phyloP scores from a whole-genome alignment of 352 stramenopile species.

The Phytophthora tentaculata region DNA sequence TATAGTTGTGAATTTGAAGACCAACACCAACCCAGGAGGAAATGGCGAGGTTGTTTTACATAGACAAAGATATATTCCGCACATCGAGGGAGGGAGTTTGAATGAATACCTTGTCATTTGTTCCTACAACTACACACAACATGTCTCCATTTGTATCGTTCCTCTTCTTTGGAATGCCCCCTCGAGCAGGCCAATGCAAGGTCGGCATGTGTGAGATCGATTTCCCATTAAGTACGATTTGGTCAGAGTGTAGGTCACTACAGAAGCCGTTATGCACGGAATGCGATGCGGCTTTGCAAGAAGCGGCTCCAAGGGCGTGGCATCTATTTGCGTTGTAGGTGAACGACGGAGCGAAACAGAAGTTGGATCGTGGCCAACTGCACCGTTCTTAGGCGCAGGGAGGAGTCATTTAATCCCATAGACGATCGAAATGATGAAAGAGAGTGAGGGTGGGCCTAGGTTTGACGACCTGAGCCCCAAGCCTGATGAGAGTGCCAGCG shows the following conservation, averaged over 20 bases:
- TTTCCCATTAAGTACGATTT: slow-evolving; percentile 18
- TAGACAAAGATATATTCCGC: slow-evolving; percentile 53
- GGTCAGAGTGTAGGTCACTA: slow-evolving; percentile 32
- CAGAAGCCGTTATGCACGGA: slow-evolving; percentile 27
- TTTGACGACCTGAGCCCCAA: slow-evolving; percentile 6
- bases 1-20: slow-evolving; percentile 25
- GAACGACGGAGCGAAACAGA: background rate
- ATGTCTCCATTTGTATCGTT: background rate
- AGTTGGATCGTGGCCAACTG: too few relatives aligned
- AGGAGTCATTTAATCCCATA: slow-evolving; percentile 1
- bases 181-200: background rate
- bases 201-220: background rate
- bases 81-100: slow-evolving; percentile 43
- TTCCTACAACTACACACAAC: slow-evolving; percentile 11
- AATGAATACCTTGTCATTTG: slow-evolving; percentile 47
- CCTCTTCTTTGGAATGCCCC: too few relatives aligned
- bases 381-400: background rate
- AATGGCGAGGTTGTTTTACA: slow-evolving; percentile 53
- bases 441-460: slow-evolving; percentile 12
- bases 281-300: slow-evolving; percentile 6
- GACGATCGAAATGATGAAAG: slow-evolving; percentile 26
- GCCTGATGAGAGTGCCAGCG: background rate
- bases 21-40: slow-evolving; percentile 32
- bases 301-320: background rate
- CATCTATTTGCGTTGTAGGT: slow-evolving; percentile 27